A percentile compares a stretch with the other conserved stretches of the same genome.
Evolutionary conservation across 1,284 basidiomycete species (phyloP).

Genomic region (Lignosus rhinocerotis): DNA sequence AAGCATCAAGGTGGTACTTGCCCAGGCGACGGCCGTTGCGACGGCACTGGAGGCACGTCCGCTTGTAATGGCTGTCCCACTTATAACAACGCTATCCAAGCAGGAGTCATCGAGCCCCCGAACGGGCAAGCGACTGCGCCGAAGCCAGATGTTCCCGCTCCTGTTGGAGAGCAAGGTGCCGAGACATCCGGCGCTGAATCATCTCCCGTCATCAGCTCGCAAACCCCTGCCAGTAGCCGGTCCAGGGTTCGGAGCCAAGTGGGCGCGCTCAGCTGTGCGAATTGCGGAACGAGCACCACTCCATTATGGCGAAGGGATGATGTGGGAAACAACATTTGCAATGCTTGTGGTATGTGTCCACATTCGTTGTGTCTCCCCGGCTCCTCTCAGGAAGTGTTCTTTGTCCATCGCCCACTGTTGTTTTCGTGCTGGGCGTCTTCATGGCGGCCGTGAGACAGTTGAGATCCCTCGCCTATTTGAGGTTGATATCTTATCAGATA

Average conservation of each 20-base stretch:
- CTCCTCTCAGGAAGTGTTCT: conserved; percentile 4
- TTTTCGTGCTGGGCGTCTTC: background rate
- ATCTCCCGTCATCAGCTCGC: conserved; percentile 30
- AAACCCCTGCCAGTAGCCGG: conserved; percentile 33
- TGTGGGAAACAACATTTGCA: conserved; percentile 90
- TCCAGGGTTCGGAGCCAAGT: conserved; percentile 48
- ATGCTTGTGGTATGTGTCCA: conserved; percentile 87
- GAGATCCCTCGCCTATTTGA: conserved; percentile 15
- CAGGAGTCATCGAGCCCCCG: conserved; percentile 26
- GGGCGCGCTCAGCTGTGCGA: conserved; percentile 84
- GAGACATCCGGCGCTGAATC: conserved; percentile 27
- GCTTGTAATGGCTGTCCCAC: conserved; percentile 94
- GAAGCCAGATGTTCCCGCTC: conserved; percentile 8
- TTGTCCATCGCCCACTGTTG: conserved; percentile 1
- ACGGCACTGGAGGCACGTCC: conserved; percentile 89
- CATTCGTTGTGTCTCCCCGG: too few species aligned
- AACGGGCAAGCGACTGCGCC: conserved; percentile 16
- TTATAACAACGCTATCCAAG: conserved; percentile 79
- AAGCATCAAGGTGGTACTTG: conserved; percentile 69
- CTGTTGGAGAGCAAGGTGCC: conserved; percentile 10
- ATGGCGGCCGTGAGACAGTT: conserved; percentile 11
- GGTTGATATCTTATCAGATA: conserved; percentile 27
- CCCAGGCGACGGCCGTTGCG: conserved; percentile 93
- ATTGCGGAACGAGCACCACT: conserved; percentile 93
- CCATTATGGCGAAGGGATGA: conserved; percentile 94